Evolutionary conservation across 2,329 filamentous ascomycete species (phyloP).

Genomic region (Claviceps paspali): DNA sequence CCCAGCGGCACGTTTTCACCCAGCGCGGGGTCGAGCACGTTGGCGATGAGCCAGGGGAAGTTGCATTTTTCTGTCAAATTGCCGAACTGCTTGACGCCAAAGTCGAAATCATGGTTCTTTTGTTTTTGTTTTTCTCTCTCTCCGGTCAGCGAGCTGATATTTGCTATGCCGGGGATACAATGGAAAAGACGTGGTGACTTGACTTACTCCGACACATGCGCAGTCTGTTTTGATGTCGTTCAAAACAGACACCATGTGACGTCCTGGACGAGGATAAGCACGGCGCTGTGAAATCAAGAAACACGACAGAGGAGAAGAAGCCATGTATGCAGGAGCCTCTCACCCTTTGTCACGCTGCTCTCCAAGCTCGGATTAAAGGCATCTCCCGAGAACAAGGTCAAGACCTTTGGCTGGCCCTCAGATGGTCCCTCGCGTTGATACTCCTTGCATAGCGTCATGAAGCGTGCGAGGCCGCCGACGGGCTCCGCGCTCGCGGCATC

Average conservation of each 20-base stretch:
- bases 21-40: constrained; percentile 70
- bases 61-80: constrained; percentile 58
- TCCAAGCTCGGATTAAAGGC: constrained; percentile 86
- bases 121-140: too few species aligned
- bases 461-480: constrained; percentile 65
- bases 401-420: constrained; percentile 44
- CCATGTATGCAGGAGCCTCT: background rate
- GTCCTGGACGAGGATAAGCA: constrained; percentile 25
- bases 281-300: background rate
- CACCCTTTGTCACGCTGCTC: constrained; percentile 75
- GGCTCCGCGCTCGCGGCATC: constrained; percentile 64
- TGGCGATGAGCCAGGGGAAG: constrained; percentile 84
- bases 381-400: constrained; percentile 83
- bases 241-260: constrained; percentile 77
- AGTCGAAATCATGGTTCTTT: constrained; percentile 84
- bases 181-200: too few species aligned
- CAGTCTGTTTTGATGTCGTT: constrained; percentile 65
- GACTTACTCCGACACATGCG: constrained; percentile 67
- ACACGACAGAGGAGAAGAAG: too few species aligned
- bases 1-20: constrained; percentile 62
- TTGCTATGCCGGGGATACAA: too few species aligned
- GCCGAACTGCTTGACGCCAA: constrained; percentile 68
- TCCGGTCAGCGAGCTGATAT: too few species aligned
- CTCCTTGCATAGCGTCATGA: constrained; percentile 62
- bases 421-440: constrained; percentile 52